Evolutionary conservation across 352 stramenopile species (phyloP), one percentile per base, ranked within the genome.

Genomic region (Elongisporangium undulatum): DNA sequence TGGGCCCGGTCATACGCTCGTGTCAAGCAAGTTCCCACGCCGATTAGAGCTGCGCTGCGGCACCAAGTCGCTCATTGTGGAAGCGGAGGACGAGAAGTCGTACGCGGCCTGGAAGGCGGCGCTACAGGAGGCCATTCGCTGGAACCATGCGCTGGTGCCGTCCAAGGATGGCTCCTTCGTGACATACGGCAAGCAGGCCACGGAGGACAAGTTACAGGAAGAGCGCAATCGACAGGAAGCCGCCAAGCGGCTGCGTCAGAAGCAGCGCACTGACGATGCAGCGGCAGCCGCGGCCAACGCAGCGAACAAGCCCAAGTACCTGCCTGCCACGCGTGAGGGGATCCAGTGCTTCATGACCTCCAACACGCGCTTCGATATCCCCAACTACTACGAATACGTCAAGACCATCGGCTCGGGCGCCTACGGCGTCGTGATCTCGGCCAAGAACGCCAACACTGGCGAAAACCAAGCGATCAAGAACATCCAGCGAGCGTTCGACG

Each of bases 401-500:
- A 95, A 95, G 60, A 91, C 82, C 0, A 90, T 97, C 50, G 92
- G 92, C 7, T 96, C 89, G 0, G 92, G 92, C 17, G 91, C 91
- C 3, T 98, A 97, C 58, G 92, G 92, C 8, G 87, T 97, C 45
- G 92, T 98, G 9, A 94, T 98, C 55, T 85, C 83, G 2, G 83
- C 79, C 10, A 85, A 78, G 7, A 63, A 89, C 64, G 68, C 71
- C 5, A 53, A 66, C 8, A 71, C 49, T 1, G 68, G 68, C 9
- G 80, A 76, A 38, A 87, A 74, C 0, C 67, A 85, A 17, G 81
- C 84, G 1, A 97, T 98, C 64, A 98, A 98, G 75, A 98, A 98
- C 73, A 97, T 98, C 50, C 80, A 94, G 49, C 74, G 82, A 21
- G 90, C 90, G 16, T 99, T 99, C 68, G 92, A 98, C 55, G 97